Percentiles rank a stretch among this genome's conserved stretches.
Conservation (phyloP, 305 asterid genomes). For the Fraxinus xanthoxyloides region DNA sequence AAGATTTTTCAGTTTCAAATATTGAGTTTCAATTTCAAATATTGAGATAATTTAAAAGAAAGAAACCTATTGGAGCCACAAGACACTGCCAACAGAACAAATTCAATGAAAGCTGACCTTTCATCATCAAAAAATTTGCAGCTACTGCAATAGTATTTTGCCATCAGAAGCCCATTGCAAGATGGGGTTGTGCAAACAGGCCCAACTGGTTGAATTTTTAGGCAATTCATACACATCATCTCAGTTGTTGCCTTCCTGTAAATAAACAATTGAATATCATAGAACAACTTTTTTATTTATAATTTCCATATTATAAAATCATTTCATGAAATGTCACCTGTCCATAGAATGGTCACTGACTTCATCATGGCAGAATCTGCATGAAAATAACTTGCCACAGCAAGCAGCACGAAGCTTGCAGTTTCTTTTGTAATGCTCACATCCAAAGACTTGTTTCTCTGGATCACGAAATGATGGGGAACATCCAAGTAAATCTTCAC, state of each 20-base stretch:
- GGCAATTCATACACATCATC: conserved; percentile 97
- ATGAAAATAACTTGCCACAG: conserved; percentile 77
- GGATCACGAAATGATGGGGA: conserved; percentile 81
- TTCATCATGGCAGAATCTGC: conserved; percentile 98
- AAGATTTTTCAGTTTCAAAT: background rate
- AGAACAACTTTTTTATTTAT: background rate
- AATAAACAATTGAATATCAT: conserved; percentile 14
- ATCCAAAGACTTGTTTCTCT: conserved; percentile 73
- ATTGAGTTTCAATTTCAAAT: background rate
- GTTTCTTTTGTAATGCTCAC: conserved; percentile 97
- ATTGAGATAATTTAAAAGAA: background rate
- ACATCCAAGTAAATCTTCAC: conserved; percentile 58
- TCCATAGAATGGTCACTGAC: conserved; percentile 98
- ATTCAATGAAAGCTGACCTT: conserved; percentile 44
- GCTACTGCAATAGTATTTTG: conserved; percentile 93
- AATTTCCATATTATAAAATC: conserved; percentile 3
- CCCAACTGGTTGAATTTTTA: conserved; percentile 80
- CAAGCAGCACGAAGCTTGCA: conserved; percentile 97
- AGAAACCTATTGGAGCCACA: background rate
- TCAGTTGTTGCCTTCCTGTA: conserved; percentile 92
- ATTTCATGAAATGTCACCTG: conserved; percentile 43
- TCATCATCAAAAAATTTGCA: conserved; percentile 97
- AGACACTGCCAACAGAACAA: conserved; percentile 12
- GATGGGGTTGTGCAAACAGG: conserved; percentile 72
- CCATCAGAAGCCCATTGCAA: conserved; percentile 77